Base-by-base conservation (phyloP, 495 filamentous ascomycete species). In the Tuber calosporum region DNA sequence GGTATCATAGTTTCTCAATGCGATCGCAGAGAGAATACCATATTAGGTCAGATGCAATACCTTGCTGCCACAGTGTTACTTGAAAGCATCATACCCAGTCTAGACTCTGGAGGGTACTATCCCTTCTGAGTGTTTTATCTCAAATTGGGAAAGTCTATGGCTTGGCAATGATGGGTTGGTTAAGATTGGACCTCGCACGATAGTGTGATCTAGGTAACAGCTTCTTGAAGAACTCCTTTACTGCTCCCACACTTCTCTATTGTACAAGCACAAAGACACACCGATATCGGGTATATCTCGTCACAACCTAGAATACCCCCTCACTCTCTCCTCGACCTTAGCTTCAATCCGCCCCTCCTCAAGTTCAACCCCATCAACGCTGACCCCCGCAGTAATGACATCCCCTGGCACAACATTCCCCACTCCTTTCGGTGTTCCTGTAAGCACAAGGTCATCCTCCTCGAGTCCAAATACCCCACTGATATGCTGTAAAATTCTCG, bases 351-450 rank as follows among this genome's bases (percentile, higher is more conserved):
- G 89, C 45, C 90, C 91, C 84, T 96, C 92, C 83, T 94, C 89
- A 30, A 98, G 83, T 83, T 94, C 93, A 85, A 90, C 89, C 48
- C 94, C 95, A 76, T 86, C 83, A 58, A 97, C 89, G 82, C 87
- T 89, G 77, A 97, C 87, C 26, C 95, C 92, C 30, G 92, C 93
- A 72, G 85, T 90, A 90, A 99, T 92, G 26, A 94, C 86, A 86
- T 99, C 96, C 1, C 95, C 95, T 3, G 91, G 87, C 69, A 88
- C 86, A 19, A 98, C 94, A 34, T 87, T 86, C 1, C 95, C 95
- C 41, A 98, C 96, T 15, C 95, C 95, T 87, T 98, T 98, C 58
- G 95, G 95, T 68, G 95, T 99, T 58, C 95, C 95, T 39, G 95
- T 98, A 76, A 99, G 83, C 48, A 99, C 88, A 81, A 98, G 87